These are phyloP conservation scores for Grigorovia transvaalensis DNA, from an alignment of 805 yeast species.

Conservation along the genomic window DNA sequence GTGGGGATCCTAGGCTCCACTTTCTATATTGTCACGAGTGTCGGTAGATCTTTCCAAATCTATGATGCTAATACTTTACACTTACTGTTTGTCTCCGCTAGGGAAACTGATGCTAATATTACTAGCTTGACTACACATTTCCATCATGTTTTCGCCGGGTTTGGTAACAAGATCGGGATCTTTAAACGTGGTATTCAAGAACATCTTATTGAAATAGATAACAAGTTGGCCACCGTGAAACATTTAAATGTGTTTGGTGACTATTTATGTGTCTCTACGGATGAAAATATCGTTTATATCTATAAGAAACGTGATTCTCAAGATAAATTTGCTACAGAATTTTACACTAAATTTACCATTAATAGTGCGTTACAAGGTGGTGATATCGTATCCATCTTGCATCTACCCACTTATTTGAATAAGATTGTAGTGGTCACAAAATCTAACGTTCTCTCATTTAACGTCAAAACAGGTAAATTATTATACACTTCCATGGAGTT, in stretches of 20 bases:
- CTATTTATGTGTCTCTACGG: constrained; percentile 50
- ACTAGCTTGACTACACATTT: constrained; percentile 66
- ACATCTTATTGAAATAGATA: constrained; percentile 27
- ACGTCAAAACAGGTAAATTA: constrained; percentile 67
- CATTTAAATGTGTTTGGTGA: constrained; percentile 66
- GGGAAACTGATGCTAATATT: constrained; percentile 61
- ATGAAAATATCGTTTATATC: constrained; percentile 37
- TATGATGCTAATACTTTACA: constrained; percentile 85
- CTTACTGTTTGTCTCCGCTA: constrained; percentile 73
- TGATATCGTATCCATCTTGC: constrained; percentile 45
- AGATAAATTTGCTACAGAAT: constrained; percentile 43
- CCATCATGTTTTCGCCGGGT: constrained; percentile 75
- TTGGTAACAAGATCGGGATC: constrained; percentile 61
- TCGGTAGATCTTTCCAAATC: constrained; percentile 83
- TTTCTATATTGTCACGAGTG: constrained; percentile 79
- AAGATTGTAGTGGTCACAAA: constrained; percentile 79
- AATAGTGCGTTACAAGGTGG: constrained; percentile 57
- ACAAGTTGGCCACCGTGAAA: constrained; percentile 29
- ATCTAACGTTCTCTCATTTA: constrained; percentile 48
- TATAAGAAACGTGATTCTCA: constrained; percentile 37
- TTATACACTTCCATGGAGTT: constrained; percentile 49
- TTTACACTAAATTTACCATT: constrained; percentile 52
- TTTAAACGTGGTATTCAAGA: constrained; percentile 70
- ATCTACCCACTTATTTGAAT: constrained; percentile 87
- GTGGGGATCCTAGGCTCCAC: constrained; percentile 82